Base-by-base conservation (phyloP, 1,284 basidiomycete species). In the Ustilago sp. region DNA sequence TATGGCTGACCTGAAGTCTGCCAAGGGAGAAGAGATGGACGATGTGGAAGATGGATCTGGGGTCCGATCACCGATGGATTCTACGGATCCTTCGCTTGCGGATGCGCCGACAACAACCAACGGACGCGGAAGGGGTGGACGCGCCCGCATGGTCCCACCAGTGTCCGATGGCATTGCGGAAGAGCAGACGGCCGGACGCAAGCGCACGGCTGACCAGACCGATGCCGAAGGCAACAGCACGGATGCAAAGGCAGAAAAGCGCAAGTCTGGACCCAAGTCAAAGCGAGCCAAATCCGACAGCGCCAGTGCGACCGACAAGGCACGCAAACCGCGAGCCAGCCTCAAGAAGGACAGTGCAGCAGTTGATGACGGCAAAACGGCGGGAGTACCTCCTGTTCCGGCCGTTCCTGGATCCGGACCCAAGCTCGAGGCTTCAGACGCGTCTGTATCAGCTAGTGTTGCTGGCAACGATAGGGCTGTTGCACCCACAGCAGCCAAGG, bases 21-120 rank as follows among this genome's bases (percentile, higher is more conserved):
- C 80, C 65, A 74, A 81, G 75, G 70, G 70, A 38, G 86, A 87
- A 36, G 82, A 86, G 54, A 74, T 82, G 32, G 86, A 84, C 15
- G 81, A 82, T 39, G 58, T 68, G 32, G 80, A 80, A n/a, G 82
- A 83, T 23, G 71, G 74, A 8, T 48, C 59, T 1, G 66, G 64
- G 13, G 23, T 73, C 0, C 63, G 66, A 28, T 79, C 77, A 53
- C 69, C 73, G 5, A 56, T 64, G 53, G 72, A 74, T 47, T 47
- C 62, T 4, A 52, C 59, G 8, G 77, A 79, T 38, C 45, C 59
- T 32, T 19, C 57, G 8, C 15, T 50, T n/a, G 45, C 56, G 12
- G 66, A 68, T 23, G 39, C 19, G 17, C 59, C 56, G 0, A 39
- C 58, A 19, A 8, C 61, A 9, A 58, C 52, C 52, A 68, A 59